Base-by-base conservation (phyloP, 768 basidiomycete species). In the Suillus luteus region DNA sequence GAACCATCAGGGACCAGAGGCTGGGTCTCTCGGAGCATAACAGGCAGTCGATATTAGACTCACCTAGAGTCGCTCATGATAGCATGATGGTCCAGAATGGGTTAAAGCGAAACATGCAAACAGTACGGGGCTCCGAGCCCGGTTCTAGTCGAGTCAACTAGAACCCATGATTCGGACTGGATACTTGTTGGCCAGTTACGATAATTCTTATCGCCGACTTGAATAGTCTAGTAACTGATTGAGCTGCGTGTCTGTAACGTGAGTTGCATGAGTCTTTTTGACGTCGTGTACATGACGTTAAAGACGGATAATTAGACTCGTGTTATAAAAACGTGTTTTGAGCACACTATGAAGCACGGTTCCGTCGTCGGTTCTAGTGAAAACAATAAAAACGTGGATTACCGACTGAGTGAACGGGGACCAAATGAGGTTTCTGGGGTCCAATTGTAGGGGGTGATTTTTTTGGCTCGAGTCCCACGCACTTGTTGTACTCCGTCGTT, bases 401-500 rank as follows among this genome's bases (percentile, higher is more conserved):
- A 62, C 65, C 66, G 75, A 65, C 48, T 61, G 63, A 48, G 24
- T 38, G 66, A 67, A 63, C 62, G 62, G 41, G 55, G 62, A 22
- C 35, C 46, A 31, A 27, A 9, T 12, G 17, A 11, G 66, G 74
- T 76, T 70, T 0, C 11, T 19, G 72, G 74, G 74, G 74, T 72
- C 73, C 58, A 27, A 15, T 19, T 38, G 57, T 68, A 69, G 73
- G 68, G 72, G 61, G 37, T 60, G 62, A 69, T 76, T 76, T 75
- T 70, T 72, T 62, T 55, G 70, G 75, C 70, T 31, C 60, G 66
- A 66, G 70, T 76, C 74, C 66, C 76, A 75, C 74, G 74, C 71
- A 19, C 33, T 38, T 60, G 64, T 66, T 75, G 74, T 67, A 77
- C 67, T 67, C 67, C 73, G 76, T 76, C 75, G 73, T 77, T 75